A percentile compares a stretch with the other conserved stretches of the same genome.
These are phyloP conservation scores for Brassica rapa DNA, from an alignment of 345 rosid species.

Conservation along the genomic window DNA sequence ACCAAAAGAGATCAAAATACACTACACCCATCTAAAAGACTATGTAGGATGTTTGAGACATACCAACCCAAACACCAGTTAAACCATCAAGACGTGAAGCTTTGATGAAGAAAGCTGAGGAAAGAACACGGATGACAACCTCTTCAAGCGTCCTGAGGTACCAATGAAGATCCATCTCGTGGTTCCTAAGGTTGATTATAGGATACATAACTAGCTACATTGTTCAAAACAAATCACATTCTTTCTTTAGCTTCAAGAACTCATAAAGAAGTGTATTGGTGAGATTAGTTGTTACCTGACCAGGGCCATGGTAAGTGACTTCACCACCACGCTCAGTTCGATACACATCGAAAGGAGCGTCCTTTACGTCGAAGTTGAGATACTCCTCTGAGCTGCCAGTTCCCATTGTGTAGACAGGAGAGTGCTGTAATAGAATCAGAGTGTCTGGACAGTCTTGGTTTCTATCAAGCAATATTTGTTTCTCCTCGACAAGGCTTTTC, in stretches of 20 bases:
- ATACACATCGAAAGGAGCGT: slow-evolving; percentile 71
- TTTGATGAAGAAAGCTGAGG: slow-evolving; percentile 61
- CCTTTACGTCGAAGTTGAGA: slow-evolving; percentile 58
- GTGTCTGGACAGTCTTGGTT: slow-evolving; percentile 67
- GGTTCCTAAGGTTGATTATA: slow-evolving; percentile 78
- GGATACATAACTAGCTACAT: slow-evolving; percentile 89
- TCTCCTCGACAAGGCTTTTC: slow-evolving; percentile 54
- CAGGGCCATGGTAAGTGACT: slow-evolving; percentile 94
- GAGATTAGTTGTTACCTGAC: slow-evolving; percentile 54
- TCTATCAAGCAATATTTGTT: slow-evolving; percentile 55
- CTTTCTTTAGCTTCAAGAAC: neutral
- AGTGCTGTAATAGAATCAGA: slow-evolving; percentile 66
- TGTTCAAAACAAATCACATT: neutral
- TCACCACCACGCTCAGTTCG: slow-evolving; percentile 91
- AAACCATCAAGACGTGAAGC: slow-evolving; percentile 76
- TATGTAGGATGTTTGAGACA: slow-evolving; percentile 13
- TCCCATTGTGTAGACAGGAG: slow-evolving; percentile 81
- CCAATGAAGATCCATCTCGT: slow-evolving; percentile 96
- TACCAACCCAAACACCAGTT: slow-evolving; percentile 94
- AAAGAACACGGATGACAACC: slow-evolving; percentile 71
- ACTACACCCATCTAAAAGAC: neutral
- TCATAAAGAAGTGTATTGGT: neutral
- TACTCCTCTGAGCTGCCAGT: slow-evolving; percentile 55
- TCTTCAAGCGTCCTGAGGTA: slow-evolving; percentile 90
- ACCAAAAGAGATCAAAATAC: neutral